These are phyloP conservation scores for Ashbya aceris DNA, from an alignment of 1,139 yeast genomes.

Conservation along the genomic window DNA sequence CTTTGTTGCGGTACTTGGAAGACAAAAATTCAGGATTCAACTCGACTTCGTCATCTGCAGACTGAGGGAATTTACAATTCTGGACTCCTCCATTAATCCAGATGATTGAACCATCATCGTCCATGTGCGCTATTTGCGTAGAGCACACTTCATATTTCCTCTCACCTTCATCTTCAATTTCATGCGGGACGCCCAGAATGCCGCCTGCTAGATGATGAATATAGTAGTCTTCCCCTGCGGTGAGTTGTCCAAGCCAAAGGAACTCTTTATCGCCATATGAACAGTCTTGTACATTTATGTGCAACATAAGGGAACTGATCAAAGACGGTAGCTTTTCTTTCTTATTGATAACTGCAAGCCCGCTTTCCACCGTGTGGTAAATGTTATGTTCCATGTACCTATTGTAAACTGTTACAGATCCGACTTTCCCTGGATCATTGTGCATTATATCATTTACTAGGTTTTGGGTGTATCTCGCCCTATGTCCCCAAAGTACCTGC, in stretches of 20 bases:
- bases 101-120: slow-evolving; percentile 7
- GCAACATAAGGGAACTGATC: slow-evolving; percentile 32
- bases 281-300: slow-evolving; percentile 34
- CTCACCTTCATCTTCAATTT: background rate
- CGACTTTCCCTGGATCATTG: slow-evolving; percentile 18
- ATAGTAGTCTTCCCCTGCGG: slow-evolving; percentile 29
- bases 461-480: background rate
- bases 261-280: slow-evolving; percentile 52
- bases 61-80: slow-evolving; percentile 8
- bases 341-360: slow-evolving; percentile 38
- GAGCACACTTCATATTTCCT: slow-evolving; percentile 11
- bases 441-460: slow-evolving; percentile 4
- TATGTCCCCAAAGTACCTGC: background rate
- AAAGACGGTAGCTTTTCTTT: slow-evolving; percentile 35
- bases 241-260: slow-evolving; percentile 48
- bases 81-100: slow-evolving; percentile 16
- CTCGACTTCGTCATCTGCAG: no score
- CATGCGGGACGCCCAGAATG: slow-evolving; percentile 7
- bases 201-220: slow-evolving; percentile 10
- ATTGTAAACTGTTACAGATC: slow-evolving; percentile 11
- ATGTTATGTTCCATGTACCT: background rate
- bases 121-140: slow-evolving; percentile 11
- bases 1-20: no score
- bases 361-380: slow-evolving; percentile 42
- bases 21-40: no score